phyloP scores from a whole-genome alignment of 331 rosid species.

The Spiraea crenata region DNA sequence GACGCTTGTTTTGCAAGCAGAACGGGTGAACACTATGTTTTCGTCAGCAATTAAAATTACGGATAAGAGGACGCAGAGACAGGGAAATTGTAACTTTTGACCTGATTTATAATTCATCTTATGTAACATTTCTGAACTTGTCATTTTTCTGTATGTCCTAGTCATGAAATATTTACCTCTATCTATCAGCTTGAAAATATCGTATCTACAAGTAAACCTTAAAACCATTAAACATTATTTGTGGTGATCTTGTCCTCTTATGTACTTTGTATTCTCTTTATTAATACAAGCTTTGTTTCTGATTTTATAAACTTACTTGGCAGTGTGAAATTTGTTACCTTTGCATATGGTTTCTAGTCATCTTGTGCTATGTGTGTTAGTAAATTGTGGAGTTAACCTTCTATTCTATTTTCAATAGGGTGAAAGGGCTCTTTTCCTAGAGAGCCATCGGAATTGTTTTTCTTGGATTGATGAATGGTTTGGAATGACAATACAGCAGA shows the following conservation, averaged over 20 bases:
- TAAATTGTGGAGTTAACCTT: no score
- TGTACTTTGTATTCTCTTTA: background rate
- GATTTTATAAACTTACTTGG: background rate
- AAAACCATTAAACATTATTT: background rate
- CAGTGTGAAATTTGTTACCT: background rate
- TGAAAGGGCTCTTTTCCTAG: slow-evolving; percentile 46
- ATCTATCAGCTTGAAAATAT: background rate
- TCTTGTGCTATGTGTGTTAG: background rate
- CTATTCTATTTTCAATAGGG: slow-evolving; percentile 23
- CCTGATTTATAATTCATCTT: background rate
- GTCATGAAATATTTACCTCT: background rate
- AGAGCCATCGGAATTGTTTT: slow-evolving; percentile 43
- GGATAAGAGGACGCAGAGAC: background rate
- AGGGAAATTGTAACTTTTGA: background rate
- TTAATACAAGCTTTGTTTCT: background rate
- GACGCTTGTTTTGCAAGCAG: slow-evolving; percentile 6
- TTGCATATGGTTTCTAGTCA: background rate
- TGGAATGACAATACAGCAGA: slow-evolving; percentile 38
- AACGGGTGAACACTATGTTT: background rate
- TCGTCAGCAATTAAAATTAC: background rate
- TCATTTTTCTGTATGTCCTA: background rate
- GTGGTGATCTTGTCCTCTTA: background rate
- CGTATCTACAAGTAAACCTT: background rate
- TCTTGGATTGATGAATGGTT: slow-evolving; percentile 50
- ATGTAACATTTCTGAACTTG: background rate